A percentile compares a stretch with the other conserved stretches of the same genome.
phyloP scores from a whole-genome alignment of 2,329 filamentous ascomycete genomes.

The Lecanicillium sp. region DNA sequence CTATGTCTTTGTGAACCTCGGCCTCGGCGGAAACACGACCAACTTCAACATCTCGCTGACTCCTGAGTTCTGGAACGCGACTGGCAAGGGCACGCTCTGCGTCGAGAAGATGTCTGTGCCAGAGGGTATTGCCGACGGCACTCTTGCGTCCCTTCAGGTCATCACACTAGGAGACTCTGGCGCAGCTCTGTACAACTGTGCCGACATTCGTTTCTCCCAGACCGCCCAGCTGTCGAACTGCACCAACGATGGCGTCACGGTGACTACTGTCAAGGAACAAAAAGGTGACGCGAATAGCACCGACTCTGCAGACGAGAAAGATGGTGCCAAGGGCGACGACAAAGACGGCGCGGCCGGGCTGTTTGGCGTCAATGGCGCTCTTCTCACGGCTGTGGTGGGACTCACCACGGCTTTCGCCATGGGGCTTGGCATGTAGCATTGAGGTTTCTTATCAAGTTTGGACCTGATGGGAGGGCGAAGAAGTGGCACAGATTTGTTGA shows the following conservation, averaged over 20 bases:
- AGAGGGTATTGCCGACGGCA: slow-evolving; percentile 48
- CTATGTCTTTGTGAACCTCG: slow-evolving; percentile 47
- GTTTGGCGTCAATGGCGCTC: slow-evolving; percentile 16
- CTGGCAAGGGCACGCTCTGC: slow-evolving; percentile 58
- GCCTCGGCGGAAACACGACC: slow-evolving; percentile 40
- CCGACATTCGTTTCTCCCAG: slow-evolving; percentile 61
- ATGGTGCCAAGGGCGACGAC: neutral
- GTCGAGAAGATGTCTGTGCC: slow-evolving; percentile 51
- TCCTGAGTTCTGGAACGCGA: slow-evolving; percentile 49
- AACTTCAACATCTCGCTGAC: slow-evolving; percentile 65
- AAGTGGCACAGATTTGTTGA: too few species aligned
- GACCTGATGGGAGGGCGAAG: too few species aligned
- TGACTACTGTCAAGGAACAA: slow-evolving; percentile 22
- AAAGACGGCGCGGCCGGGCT: slow-evolving; percentile 14
- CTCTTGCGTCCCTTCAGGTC: slow-evolving; percentile 60
- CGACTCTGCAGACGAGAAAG: slow-evolving; percentile 8
- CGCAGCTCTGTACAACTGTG: slow-evolving; percentile 65
- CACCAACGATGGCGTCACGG: slow-evolving; percentile 33
- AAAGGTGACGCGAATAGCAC: slow-evolving; percentile 10
- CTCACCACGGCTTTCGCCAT: slow-evolving; percentile 30
- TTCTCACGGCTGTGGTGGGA: slow-evolving; percentile 27
- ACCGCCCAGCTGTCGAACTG: slow-evolving; percentile 35
- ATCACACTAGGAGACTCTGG: slow-evolving; percentile 52
- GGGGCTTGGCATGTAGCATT: slow-evolving; percentile 25
- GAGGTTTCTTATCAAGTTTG: neutral